phyloP scores from a whole-genome alignment of 441 rosid species.

The Croton setiger region DNA sequence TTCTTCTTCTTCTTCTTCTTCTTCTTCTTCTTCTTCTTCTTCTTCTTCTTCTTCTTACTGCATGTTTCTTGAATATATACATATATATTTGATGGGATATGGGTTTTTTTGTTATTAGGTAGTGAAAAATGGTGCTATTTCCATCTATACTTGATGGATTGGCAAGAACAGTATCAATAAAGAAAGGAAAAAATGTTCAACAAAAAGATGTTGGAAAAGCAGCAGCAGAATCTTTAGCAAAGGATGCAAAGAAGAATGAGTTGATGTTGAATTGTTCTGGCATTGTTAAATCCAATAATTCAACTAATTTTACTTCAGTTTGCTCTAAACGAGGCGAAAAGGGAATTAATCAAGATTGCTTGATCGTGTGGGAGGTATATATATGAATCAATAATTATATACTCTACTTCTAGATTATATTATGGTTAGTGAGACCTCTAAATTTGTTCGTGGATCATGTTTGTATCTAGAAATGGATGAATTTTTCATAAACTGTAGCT shows the following conservation, averaged over 20 bases:
- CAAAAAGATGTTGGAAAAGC: conserved; percentile 46
- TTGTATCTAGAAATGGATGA: too few relatives aligned
- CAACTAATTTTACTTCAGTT: conserved; percentile 50
- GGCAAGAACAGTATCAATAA: conserved; percentile 49
- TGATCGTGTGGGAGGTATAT: conserved; percentile 84
- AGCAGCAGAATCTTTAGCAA: conserved; percentile 62
- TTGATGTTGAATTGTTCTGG: conserved; percentile 56
- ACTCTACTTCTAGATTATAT: too few relatives aligned
- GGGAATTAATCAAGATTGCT: conserved; percentile 77
- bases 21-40: neutral
- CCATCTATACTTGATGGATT: conserved; percentile 63
- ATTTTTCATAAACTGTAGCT: too few relatives aligned
- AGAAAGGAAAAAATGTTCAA: conserved; percentile 38
- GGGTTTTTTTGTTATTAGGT: neutral
- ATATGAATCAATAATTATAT: too few relatives aligned
- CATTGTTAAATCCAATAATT: conserved; percentile 43
- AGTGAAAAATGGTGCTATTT: conserved; percentile 31
- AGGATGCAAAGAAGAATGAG: conserved; percentile 64
- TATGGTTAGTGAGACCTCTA: too few relatives aligned
- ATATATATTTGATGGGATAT: neutral
- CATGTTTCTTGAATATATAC: too few relatives aligned
- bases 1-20: neutral
- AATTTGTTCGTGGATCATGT: too few relatives aligned
- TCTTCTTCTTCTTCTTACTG: neutral
- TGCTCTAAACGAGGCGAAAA: conserved; percentile 79